These are phyloP conservation scores for Serendipita indica DNA, from an alignment of 768 basidiomycete genomes.

Conservation along the genomic window DNA sequence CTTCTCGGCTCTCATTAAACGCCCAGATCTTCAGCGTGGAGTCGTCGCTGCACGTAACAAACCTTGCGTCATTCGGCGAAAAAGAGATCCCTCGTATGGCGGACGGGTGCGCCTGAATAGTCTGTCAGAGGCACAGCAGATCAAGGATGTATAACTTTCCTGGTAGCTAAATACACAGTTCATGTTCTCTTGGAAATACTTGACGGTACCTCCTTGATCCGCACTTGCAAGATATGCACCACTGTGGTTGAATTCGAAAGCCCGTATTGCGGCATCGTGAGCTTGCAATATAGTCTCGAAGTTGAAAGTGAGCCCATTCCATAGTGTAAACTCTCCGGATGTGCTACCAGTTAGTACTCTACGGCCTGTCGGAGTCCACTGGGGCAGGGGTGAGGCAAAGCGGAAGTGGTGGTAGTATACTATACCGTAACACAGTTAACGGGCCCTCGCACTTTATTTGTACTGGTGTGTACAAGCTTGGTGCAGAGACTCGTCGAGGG, in stretches of 20 bases:
- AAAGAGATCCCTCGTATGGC: slow-evolving; percentile 85
- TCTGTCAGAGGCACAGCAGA: not conserved
- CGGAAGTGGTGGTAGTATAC: slow-evolving; percentile 16
- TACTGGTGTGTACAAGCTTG: slow-evolving; percentile 95
- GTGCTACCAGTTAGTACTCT: slow-evolving; percentile 90
- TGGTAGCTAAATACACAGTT: slow-evolving; percentile 29
- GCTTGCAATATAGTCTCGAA: slow-evolving; percentile 99
- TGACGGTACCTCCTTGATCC: slow-evolving; percentile 88
- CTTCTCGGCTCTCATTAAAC: slow-evolving; percentile 81
- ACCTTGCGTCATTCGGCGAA: slow-evolving; percentile 79
- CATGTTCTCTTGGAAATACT: slow-evolving; percentile 99
- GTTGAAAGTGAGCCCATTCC: slow-evolving; percentile 99
- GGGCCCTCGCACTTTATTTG: slow-evolving; percentile 95
- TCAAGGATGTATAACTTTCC: not conserved
- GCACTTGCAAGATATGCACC: slow-evolving; percentile 88
- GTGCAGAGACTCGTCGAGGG: slow-evolving; percentile 88
- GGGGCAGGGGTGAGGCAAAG: slow-evolving; percentile 8
- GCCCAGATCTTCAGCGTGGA: slow-evolving; percentile 90
- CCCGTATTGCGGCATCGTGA: slow-evolving; percentile 87
- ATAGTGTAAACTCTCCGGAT: slow-evolving; percentile 94
- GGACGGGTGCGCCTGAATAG: slow-evolving; percentile 67
- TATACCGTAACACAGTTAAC: slow-evolving; percentile 88
- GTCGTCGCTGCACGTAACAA: slow-evolving; percentile 93
- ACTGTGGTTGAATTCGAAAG: slow-evolving; percentile 79
- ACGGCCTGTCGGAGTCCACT: slow-evolving; percentile 98